Evolutionary conservation across 768 basidiomycete species (phyloP), one percentile per base, ranked within the genome.

Genomic region (Collybia mongolica): DNA sequence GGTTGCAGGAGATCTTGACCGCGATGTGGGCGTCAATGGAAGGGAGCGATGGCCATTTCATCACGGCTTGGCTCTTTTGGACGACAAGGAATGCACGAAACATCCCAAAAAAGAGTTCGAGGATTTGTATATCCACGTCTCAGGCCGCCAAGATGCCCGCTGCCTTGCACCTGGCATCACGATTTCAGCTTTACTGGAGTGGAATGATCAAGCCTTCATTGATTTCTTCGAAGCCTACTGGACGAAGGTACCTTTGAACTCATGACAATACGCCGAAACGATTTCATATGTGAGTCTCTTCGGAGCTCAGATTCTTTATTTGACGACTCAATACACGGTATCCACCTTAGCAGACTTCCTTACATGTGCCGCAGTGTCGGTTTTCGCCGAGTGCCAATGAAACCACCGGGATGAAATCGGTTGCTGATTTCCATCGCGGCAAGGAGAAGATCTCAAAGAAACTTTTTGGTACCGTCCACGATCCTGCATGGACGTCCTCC

Each of bases 161-260:
- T 56, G 54, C 39, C 24, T 55, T 20, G 60, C 54, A 28, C 60
- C 56, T 18, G 58, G 57, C 29, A 43, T 60, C 11, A 55, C 51
- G 15, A 23, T 44, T 6, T 42, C 44, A 20, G 15, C 28, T 15
- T 42, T 61, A 44, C 28, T 60, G 19, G 32, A 47, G 18, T 28
- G 49, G 29, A 18, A 45, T 46, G 60, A 45, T 23, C 19, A 23
- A 22, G 45, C 35, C 32, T 46, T 19, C 24, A 12, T 46, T 38
- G 36, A 46, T 46, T 46, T 46, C 36, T n/a, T 37, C 35, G 9
- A 35, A 40, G 37, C 40, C 4, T 52, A 40, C 46, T 28, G 29
- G 3, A 35, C 48, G 14, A 39, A 52, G 24, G 4, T 36, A 20
- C 14, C 46, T 60, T 52, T 7, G 37, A 40, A 18, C 22, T 54